phyloP scores from a whole-genome alignment of 331 rosid genomes.

The Rosa hybrid region DNA sequence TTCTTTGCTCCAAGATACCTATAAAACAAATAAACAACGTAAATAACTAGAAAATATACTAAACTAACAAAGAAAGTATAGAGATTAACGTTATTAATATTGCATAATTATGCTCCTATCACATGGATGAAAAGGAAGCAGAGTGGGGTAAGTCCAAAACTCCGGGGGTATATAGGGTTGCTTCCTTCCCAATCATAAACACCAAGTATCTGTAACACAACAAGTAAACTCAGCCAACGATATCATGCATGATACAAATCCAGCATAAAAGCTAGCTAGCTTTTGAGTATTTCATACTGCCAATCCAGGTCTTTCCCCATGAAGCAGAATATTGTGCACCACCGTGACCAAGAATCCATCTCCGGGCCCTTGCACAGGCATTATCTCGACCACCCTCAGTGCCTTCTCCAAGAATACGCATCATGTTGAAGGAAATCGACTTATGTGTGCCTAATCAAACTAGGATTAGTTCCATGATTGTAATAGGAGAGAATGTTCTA shows the following conservation, averaged over 20 bases:
- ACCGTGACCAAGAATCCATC: slow-evolving; percentile 76
- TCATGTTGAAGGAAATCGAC: slow-evolving; percentile 11
- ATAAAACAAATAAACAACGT: no score
- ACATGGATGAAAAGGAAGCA: slow-evolving; percentile 47
- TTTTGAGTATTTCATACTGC: slow-evolving; percentile 40
- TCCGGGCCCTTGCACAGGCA: slow-evolving; percentile 62
- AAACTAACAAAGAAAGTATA: no score
- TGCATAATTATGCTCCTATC: no score
- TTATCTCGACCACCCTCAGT: slow-evolving; percentile 47
- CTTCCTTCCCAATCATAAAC: slow-evolving; percentile 48
- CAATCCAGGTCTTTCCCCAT: slow-evolving; percentile 82
- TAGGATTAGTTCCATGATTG: no score
- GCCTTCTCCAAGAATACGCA: slow-evolving; percentile 63
- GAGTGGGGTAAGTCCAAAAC: slow-evolving; percentile 35
- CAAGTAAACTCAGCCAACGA: background rate
- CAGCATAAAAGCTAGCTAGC: background rate
- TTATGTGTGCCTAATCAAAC: no score
- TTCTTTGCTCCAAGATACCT: no score
- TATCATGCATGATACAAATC: background rate
- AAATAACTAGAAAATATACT: no score
- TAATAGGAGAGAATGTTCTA: no score
- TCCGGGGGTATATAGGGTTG: slow-evolving; percentile 53
- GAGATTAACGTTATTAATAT: no score
- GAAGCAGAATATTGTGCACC: slow-evolving; percentile 61
- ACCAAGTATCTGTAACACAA: slow-evolving; percentile 60